Evolutionary conservation across 2,329 filamentous ascomycete genomes (phyloP).

Genomic region (Coniella lustricola): DNA sequence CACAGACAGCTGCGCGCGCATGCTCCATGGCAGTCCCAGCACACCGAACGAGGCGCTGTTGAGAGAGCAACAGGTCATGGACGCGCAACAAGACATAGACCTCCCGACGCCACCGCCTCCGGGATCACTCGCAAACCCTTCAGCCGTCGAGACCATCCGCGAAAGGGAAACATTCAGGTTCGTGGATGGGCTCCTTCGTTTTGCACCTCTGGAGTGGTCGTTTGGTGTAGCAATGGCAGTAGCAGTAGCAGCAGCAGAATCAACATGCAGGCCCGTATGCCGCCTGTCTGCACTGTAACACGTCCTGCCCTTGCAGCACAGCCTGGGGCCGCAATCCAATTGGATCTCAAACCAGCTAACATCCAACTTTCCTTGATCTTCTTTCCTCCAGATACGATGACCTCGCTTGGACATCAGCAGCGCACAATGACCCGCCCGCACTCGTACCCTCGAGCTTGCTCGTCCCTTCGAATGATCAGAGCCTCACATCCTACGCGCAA

Average conservation of each 20-base stretch:
- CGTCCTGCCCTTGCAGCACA: background rate
- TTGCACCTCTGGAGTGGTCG: too few relatives aligned
- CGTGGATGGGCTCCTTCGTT: background rate
- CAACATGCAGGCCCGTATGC: background rate
- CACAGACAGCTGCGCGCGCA: background rate
- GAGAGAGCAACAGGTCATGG: constrained; percentile 1
- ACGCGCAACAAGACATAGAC: constrained; percentile 8
- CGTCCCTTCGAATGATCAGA: constrained; percentile 25
- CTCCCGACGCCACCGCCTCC: background rate
- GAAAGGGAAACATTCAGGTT: constrained; percentile 23
- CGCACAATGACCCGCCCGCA: constrained; percentile 5
- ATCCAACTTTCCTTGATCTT: background rate
- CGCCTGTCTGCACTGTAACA: background rate
- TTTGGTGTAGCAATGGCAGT: too few relatives aligned
- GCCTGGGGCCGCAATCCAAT: background rate
- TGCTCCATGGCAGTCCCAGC: background rate
- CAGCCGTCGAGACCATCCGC: constrained; percentile 13
- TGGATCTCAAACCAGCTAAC: background rate
- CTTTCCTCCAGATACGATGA: constrained; percentile 16
- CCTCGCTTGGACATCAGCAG: constrained; percentile 17
- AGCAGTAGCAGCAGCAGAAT: too few relatives aligned
- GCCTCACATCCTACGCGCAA: constrained; percentile 43
- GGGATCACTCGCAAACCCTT: background rate
- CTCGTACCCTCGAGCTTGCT: constrained; percentile 14
- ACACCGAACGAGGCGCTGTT: too few relatives aligned